Base-by-base conservation (phyloP, 768 basidiomycete genomes). In the Suillus discolor region DNA sequence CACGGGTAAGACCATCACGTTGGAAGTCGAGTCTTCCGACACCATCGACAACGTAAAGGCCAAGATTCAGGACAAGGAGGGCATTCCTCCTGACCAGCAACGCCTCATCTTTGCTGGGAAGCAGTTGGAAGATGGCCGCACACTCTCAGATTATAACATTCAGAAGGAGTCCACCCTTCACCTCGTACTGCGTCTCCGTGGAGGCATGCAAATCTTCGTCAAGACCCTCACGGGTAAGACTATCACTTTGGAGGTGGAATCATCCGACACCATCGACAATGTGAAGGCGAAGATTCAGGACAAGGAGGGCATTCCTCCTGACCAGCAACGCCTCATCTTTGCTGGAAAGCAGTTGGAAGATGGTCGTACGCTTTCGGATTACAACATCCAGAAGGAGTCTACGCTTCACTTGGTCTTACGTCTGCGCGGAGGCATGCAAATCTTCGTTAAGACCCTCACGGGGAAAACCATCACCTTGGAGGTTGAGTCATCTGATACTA, bases 71-170 rank as follows among this genome's bases (percentile, higher is more conserved):
- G 91, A 93, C 73, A 92, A 91, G 78, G 91, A 92, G 67, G 92
- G 91, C 0, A 93, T 92, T 38, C 91, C 91, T 34, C 44, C 91
- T 3, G 91, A 95, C 70, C 93, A 96, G 73, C 95, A 96, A 72
- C 91, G 94, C 53, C 80, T 96, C 55, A 94, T 92, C 75, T 97
- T 96, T 69, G 95, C 95, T 54, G 96, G 95, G 55, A 97, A 97
- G 82, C 95, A 97, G 73, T 80, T 96, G 13, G 96, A 97, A 76
- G 96, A 97, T 64, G 96, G 96, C 4, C 91, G 96, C 57, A 97
- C 95, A 0, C 84, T 96, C 5, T 81, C 89, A 0, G 89, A 92
- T 63, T 91, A 91, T 73, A 91, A 92, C 75, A 92, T 91, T 42
- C 91, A 92, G 85, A 96, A 92, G 79, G 91, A 91, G 76, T 88